Percentiles rank a stretch among this genome's conserved stretches.
Evolutionary conservation across 768 basidiomycete genomes (phyloP).

Genomic region (Lenzites betulinus): DNA sequence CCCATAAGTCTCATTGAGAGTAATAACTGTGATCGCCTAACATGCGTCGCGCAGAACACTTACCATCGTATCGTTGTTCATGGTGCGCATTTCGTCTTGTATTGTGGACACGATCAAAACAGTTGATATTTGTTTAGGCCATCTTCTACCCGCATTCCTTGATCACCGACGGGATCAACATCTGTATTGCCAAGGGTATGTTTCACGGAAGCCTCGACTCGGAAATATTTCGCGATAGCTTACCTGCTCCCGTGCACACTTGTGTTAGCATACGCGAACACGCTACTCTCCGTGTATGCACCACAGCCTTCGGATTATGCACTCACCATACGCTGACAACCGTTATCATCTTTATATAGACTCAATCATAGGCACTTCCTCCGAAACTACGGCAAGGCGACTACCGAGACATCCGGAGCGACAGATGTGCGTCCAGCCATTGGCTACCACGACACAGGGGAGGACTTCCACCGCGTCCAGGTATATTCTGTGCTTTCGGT

Average conservation of each 20-base stretch:
- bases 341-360: background rate
- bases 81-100: background rate
- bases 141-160: constrained; percentile 1
- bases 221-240: too few relatives aligned
- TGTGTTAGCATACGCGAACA: constrained; percentile 5
- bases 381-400: background rate
- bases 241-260: too few relatives aligned
- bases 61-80: background rate
- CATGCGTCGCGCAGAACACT: background rate
- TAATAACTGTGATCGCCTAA: too few relatives aligned
- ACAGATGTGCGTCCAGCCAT: too few relatives aligned
- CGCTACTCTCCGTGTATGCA: constrained; percentile 1
- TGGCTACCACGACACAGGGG: background rate
- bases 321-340: background rate
- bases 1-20: too few relatives aligned
- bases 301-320: too few relatives aligned
- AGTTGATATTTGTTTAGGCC: background rate
- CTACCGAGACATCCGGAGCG: background rate
- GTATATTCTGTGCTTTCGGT: background rate
- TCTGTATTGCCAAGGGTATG: background rate
- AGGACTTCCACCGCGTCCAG: background rate
- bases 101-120: too few relatives aligned
- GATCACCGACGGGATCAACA: constrained; percentile 3
- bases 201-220: background rate
- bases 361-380: background rate